Evolutionary conservation across 768 basidiomycete genomes (phyloP), one percentile per base, ranked within the genome.

Genomic region (Suillus americanus): DNA sequence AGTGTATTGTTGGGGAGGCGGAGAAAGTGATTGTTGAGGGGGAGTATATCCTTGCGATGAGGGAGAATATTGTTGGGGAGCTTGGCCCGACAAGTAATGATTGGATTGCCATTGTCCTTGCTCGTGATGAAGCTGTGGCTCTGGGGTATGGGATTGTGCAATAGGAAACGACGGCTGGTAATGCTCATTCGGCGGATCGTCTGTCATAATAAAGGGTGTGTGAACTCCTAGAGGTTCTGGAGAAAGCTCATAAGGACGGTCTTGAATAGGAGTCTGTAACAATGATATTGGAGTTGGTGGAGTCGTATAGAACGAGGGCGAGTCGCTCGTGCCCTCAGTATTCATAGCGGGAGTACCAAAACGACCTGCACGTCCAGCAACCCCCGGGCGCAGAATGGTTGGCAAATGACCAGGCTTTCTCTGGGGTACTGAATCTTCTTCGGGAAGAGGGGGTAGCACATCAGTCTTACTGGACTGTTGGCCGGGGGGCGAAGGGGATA

Each of bases 381-480:
- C 69, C 61, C 80, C 77, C 18, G 84, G 79, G 41, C 81, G 82
- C n/a, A 86, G 77, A 38, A 79, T 73, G 1, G 77, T 70, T 10
- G 85, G 83, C 14, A 81, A 65, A 43, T 71, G 65, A 8, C 62
- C 66, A 18, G 65, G 25, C 14, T 64, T 66, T 66, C 70, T 66
- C 66, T 69, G 63, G 67, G 53, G 70, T 60, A 25, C 45, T 50
- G 10, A 64, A 74, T 37, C 4, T 5, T 75, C 69, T 14, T 74
- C 75, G 0, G 81, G 82, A 28, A 81, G 70, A 20, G 83, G 79
- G 14, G 84, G 83, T 13, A 84, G 73, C 8, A 77, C 67, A 43
- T 78, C 74, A 25, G 78, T 68, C 37, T 71, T 66, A 13, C 70
- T 68, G 20, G 40, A 51, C 33, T 43, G 35, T 56, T 53, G 41